Evolutionary conservation across 2,329 filamentous ascomycete genomes (phyloP), one percentile per base, ranked within the genome.

Genomic region (Endoconidiophora laricicola): DNA sequence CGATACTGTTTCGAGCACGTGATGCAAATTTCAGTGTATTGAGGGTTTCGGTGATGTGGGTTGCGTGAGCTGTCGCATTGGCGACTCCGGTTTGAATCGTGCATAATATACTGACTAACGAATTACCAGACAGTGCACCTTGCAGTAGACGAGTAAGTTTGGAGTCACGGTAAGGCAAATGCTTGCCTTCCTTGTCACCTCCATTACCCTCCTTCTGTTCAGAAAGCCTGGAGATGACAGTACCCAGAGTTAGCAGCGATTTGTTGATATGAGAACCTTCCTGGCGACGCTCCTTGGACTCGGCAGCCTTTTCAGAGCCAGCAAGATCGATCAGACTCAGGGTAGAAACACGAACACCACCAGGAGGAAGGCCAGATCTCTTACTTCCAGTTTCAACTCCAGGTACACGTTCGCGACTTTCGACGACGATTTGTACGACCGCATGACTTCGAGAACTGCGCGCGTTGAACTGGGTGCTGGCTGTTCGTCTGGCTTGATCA

Each of bases 231-330:
- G 86, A 84, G 61, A 98, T 95, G 59, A 98, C 91, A 1, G 86
- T 98, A 47, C 91, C 91, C 2, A 98, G 70, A 0, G 91, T 98
- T 52, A 98, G 76, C 60, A 98, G 68, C 63, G 87, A 95, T 68
- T 96, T 96, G 71, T 98, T 98, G 67, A 98, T 98, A 62, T 98
- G 91, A 10, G 90, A 90, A 55, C 91, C 91, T 66, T 98, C 91
- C 14, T 86, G 86, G 43, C 91, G 77, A 48, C 91, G 78, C 66
- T 96, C 91, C 63, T 96, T 98, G 49, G 82, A 84, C 60, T 96
- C 91, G 3, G 91, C 91, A 39, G 91, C 91, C 65, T 90, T 86
- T 63, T 98, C 91, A 0, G 91, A 96, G 38, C 91, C 91, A 49
- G 91, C 91, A 57, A 98, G 70, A 73, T 98, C 91, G 56, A 98